Conservation (phyloP, 441 rosid genomes). For the Viola pubescens region DNA sequence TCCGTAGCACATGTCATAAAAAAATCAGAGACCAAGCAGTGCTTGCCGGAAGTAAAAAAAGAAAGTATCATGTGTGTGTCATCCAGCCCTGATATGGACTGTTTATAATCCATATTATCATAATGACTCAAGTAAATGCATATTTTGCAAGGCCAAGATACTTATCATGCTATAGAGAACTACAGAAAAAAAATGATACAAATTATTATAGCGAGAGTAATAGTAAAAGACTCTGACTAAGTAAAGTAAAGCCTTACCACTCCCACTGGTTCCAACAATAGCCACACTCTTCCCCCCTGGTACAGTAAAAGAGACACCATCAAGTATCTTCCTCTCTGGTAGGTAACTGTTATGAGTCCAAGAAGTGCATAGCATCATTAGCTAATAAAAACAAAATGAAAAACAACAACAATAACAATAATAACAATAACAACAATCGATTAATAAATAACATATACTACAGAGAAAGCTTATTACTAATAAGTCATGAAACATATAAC, state of each 20-base stretch:
- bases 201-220: constrained; percentile 5
- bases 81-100: too few species aligned
- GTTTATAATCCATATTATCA: too few species aligned
- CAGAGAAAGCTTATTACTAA: too few species aligned
- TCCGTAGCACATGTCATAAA: too few species aligned
- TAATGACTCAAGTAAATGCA: too few species aligned
- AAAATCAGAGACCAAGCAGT: too few species aligned
- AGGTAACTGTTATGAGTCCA: constrained; percentile 50
- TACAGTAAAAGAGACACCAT: constrained; percentile 76
- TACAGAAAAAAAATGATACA: neutral
- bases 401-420: neutral
- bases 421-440: neutral
- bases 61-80: too few species aligned
- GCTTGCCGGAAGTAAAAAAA: too few species aligned
- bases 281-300: constrained; percentile 96
- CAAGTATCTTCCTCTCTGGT: constrained; percentile 71
- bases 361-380: constrained; percentile 14
- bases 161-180: neutral
- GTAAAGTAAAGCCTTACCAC: constrained; percentile 51
- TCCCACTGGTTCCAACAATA: constrained; percentile 91
- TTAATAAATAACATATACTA: neutral
- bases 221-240: constrained; percentile 2
- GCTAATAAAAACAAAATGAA: constrained; percentile 12
- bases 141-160: neutral
- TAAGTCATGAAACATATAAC: too few species aligned